A percentile compares a stretch with the other conserved stretches of the same genome.
Conservation (phyloP, 148 eudicot genomes). For the Diospyros kaki region DNA sequence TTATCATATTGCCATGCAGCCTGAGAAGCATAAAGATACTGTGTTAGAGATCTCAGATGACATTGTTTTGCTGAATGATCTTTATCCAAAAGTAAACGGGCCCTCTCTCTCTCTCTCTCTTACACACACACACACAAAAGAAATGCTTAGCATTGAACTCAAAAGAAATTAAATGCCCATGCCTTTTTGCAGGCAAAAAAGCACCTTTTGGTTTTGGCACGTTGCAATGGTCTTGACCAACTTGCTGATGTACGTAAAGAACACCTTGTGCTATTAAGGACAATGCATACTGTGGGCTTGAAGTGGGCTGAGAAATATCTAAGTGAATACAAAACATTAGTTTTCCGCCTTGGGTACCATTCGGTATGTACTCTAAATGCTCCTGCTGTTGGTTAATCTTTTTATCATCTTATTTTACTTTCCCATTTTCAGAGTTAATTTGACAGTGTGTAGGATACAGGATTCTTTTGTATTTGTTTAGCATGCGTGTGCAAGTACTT, state of each 20-base stretch:
- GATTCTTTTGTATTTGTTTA: no score
- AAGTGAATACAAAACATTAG: constrained; percentile 46
- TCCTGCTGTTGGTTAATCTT: background rate
- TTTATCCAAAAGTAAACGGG: constrained; percentile 69
- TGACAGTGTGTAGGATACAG: no score
- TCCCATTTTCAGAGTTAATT: no score
- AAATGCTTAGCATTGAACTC: background rate
- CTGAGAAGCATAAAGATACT: constrained; percentile 55
- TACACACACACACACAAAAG: no score
- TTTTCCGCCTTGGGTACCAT: constrained; percentile 87
- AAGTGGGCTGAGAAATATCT: constrained; percentile 57
- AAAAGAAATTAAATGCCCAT: background rate
- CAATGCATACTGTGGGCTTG: constrained; percentile 69
- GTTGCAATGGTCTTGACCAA: constrained; percentile 62
- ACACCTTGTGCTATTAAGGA: constrained; percentile 55
- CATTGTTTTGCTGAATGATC: constrained; percentile 69
- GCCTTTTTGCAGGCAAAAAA: constrained; percentile 54
- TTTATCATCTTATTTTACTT: background rate
- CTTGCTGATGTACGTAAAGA: constrained; percentile 58
- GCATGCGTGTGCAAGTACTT: no score
- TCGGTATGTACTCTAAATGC: constrained; percentile 46
- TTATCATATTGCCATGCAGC: constrained; percentile 63
- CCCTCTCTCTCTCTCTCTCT: constrained; percentile 3
- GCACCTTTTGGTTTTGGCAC: constrained; percentile 72
- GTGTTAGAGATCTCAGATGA: constrained; percentile 51